Percentiles rank a stretch among this genome's conserved stretches.
Evolutionary conservation across 148 eudicot species (phyloP).

Genomic region (Persicaria tinctoria): DNA sequence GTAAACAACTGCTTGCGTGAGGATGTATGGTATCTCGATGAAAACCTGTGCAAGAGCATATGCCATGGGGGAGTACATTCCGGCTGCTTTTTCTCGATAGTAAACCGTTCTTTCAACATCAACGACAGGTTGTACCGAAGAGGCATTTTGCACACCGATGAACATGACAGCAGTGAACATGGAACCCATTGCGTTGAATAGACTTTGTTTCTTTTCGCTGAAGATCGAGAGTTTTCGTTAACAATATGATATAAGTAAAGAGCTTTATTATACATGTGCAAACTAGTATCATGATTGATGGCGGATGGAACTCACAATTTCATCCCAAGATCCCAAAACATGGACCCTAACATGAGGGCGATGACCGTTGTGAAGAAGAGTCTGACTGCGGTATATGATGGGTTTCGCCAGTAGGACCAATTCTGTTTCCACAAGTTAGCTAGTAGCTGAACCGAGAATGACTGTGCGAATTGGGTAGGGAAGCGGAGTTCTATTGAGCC

Average conservation of each 20-base stretch:
- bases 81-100: constrained; percentile 18
- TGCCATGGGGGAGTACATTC: constrained; percentile 16
- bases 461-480: constrained; percentile 11
- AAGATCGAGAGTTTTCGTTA: neutral
- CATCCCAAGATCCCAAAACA: constrained; percentile 18
- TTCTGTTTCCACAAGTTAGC: constrained; percentile 17
- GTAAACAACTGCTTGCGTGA: constrained; percentile 25
- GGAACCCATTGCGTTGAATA: constrained; percentile 17
- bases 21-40: constrained; percentile 34
- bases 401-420: constrained; percentile 19
- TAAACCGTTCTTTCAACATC: constrained; percentile 16
- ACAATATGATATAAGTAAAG: neutral
- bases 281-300: neutral
- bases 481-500: constrained; percentile 13
- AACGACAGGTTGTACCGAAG: constrained; percentile 18
- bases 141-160: constrained; percentile 15
- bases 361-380: constrained; percentile 16
- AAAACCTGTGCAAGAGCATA: constrained; percentile 18
- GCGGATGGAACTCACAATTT: constrained; percentile 10
- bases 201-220: constrained; percentile 6
- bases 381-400: constrained; percentile 14
- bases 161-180: constrained; percentile 17
- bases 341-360: constrained; percentile 14
- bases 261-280: neutral
- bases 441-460: constrained; percentile 10